A percentile compares a stretch with the other conserved stretches of the same genome.
phyloP scores from a whole-genome alignment of 75 land plant genomes.

The Ceratopteris richardii region DNA sequence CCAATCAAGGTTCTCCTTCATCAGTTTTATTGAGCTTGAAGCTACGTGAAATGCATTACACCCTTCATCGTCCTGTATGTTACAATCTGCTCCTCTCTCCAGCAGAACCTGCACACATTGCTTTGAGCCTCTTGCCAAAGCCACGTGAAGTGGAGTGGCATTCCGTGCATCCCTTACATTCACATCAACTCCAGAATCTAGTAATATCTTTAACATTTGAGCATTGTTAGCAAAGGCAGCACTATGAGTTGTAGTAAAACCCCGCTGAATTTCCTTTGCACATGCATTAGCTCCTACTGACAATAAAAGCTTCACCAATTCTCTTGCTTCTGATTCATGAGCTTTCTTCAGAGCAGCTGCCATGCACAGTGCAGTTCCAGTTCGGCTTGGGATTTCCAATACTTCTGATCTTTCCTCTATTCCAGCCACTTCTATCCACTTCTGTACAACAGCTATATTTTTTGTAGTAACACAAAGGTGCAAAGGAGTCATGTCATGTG shows the following conservation, averaged over 20 bases:
- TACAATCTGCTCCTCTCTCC: constrained; percentile 75
- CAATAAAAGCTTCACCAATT: constrained; percentile 63
- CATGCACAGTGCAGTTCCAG: constrained; percentile 85
- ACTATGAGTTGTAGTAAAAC: constrained; percentile 70
- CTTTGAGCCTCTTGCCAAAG: constrained; percentile 78
- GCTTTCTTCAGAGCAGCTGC: constrained; percentile 87
- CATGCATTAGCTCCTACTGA: constrained; percentile 75
- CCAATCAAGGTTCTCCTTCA: constrained; percentile 90
- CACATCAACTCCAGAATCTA: constrained; percentile 84
- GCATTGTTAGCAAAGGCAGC: constrained; percentile 86
- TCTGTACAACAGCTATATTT: constrained; percentile 76
- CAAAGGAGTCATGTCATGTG: constrained; percentile 68
- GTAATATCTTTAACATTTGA: constrained; percentile 68
- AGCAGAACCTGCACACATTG: constrained; percentile 77
- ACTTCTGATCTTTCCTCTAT: constrained; percentile 53
- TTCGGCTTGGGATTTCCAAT: constrained; percentile 60
- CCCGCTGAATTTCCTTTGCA: constrained; percentile 57
- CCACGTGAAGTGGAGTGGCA: constrained; percentile 83
- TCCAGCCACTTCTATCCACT: constrained; percentile 79
- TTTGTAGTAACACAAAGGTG: constrained; percentile 74
- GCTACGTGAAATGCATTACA: constrained; percentile 94
- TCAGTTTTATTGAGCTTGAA: constrained; percentile 80
- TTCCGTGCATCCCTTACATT: constrained; percentile 67
- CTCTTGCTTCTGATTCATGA: constrained; percentile 88
- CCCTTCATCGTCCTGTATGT: constrained; percentile 94